Evolutionary conservation across 352 stramenopile species (phyloP), one percentile per base, ranked within the genome.

Genomic region (Pythium sukuiense): DNA sequence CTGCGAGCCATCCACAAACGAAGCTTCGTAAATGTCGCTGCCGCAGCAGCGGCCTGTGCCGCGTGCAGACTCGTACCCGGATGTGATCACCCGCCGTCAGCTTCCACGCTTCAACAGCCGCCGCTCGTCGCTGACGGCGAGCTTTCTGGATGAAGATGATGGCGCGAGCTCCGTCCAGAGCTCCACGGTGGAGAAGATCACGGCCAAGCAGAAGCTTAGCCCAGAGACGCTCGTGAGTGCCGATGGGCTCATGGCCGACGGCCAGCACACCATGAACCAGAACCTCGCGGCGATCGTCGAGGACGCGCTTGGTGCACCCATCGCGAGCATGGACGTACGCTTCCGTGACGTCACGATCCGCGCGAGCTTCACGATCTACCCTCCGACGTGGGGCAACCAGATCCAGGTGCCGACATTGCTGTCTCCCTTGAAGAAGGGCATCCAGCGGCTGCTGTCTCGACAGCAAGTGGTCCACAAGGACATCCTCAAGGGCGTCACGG

Each of bases 261-360:
- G 79, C 27, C 69, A 83, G 41, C 68, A 86, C 26, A 70, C 74
- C 14, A 87, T 89, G 81, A 71, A 89, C 58, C 62, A 75, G 48
- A 80, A 56, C 27, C 70, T 90, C 49, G 73, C 78, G 1, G 58
- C 69, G 29, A n/a, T 65, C 3, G 78, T 76, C 6, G 55, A 85
- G 13, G 76, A 87, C 52, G 69, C 69, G 6, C 66, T 78, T 6
- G 78, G 78, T 11, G 30, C 67, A 26, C 77, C 79, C 6, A 77
- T 87, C 9, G 75, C 79, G 24, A 77, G 74, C 43, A 70, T 89
- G 49, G 77, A 86, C 43, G 76, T 87, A 14, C 74, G 74, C 49
- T 89, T 89, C 55, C 67, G 67, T 9, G 68, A 86, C 69, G 56
- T 89, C 54, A 65, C 77, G 20, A 71, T 89, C 66, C 70, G 69